Evolutionary conservation across 179 eudicot genomes (phyloP), one percentile per base, ranked within the genome.

Genomic region (Corrigiola litoralis): DNA sequence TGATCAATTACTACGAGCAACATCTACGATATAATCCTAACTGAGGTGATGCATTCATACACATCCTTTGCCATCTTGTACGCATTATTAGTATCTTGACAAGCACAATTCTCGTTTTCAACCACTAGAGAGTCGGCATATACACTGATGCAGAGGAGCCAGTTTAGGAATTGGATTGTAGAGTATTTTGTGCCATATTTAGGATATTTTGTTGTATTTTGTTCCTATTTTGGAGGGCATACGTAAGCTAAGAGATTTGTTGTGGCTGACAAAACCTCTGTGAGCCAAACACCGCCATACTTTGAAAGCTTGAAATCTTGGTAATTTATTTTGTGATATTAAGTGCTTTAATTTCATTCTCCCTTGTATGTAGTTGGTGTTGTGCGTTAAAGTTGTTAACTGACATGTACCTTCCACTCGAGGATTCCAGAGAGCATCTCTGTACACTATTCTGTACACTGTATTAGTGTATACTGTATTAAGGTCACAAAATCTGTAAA

Each of bases 1-100:
- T 90, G 84, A 87, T 89, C 75, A 77, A 79, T 72, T 89, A 75
- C 81, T 89, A 89, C 36, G 96, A 89, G 72, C 85, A 80, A 63
- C 89, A 85, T 72, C 76, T 90, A 14, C 88, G 85, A n/a, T 87
- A 85, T 76, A 81, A 66, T 74, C 74, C 87, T 23, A 51, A 68
- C 17, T 75, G 33, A 75, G 51, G 51, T 31, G 36, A 29, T 58
- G 16, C 57, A 67, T 13, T 20, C 59, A 28, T 61, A 65, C 47
- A 12, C 36, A 40, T 28, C 23, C 40, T 33, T 37, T 40, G 40
- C 32, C 60, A 23, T 49, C 33, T 54, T 52, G 36, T 21, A 44
- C 14, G 18, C 6, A 5, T 25, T 18, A n/a, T 6, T 37, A 31
- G 23, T 48, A 16, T n/a, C n/a, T n/a, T n/a, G n/a, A n/a, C n/a